Evolutionary conservation across 352 stramenopile species (phyloP).

Genomic region (Pythium aphanidermatum): DNA sequence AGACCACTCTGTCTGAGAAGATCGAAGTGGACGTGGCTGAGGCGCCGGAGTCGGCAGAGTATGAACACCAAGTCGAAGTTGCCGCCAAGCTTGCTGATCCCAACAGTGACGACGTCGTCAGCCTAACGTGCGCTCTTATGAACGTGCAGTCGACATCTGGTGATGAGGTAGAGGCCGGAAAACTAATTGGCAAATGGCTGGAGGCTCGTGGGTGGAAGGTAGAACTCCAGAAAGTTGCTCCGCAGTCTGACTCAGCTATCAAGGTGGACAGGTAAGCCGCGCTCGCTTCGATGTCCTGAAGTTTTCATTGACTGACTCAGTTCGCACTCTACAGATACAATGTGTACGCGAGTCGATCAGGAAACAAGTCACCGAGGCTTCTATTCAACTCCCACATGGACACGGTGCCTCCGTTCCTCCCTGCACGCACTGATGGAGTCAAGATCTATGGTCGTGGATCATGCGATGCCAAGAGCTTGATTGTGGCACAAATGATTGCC

Average conservation of each 20-base stretch:
- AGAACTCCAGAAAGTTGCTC: constrained; percentile 62
- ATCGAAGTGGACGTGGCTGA: constrained; percentile 2
- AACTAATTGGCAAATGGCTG: constrained; percentile 63
- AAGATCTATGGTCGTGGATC: constrained; percentile 75
- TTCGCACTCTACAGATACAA: constrained; percentile 43
- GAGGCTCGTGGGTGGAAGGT: constrained; percentile 60
- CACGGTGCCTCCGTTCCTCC: constrained; percentile 68
- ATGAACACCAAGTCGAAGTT: constrained; percentile 34
- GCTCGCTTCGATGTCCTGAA: background rate
- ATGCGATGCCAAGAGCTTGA: constrained; percentile 80
- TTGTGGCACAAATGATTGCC: constrained; percentile 79
- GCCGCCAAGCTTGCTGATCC: constrained; percentile 44
- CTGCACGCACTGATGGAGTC: constrained; percentile 50
- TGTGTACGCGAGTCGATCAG: constrained; percentile 56
- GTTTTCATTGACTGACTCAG: background rate
- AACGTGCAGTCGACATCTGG: constrained; percentile 67
- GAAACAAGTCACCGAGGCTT: constrained; percentile 47
- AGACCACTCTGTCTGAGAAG: constrained; percentile 20
- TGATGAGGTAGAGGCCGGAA: constrained; percentile 63
- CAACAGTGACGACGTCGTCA: constrained; percentile 59
- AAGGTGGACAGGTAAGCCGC: constrained; percentile 45
- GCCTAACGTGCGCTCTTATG: constrained; percentile 58
- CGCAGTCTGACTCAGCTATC: constrained; percentile 50
- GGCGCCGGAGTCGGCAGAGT: constrained; percentile 28
- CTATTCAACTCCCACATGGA: constrained; percentile 88